phyloP scores from a whole-genome alignment of 2,329 filamentous ascomycete species.

The Zymoseptoria brevis region DNA sequence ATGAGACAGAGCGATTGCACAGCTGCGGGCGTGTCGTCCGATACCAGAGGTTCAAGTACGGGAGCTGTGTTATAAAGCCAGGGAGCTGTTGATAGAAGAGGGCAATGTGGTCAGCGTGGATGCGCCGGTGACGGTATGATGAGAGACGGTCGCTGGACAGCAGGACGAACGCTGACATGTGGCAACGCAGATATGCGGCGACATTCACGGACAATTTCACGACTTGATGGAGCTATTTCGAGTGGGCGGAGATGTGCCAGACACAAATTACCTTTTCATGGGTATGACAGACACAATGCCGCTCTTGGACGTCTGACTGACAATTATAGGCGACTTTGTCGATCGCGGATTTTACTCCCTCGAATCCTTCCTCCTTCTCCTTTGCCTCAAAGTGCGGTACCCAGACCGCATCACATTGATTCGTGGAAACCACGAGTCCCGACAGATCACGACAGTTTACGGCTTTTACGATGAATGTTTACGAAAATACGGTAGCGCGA shows the following conservation, averaged over 20 bases:
- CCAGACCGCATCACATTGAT: constrained; percentile 96
- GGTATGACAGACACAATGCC: constrained; percentile 44
- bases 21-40: constrained; percentile 88
- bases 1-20: constrained; percentile 73
- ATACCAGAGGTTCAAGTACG: constrained; percentile 94
- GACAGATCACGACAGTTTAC: constrained; percentile 95
- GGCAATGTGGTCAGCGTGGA: constrained; percentile 94
- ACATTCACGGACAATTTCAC: constrained; percentile 97
- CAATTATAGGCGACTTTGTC: constrained; percentile 75
- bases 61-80: constrained; percentile 93
- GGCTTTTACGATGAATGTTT: constrained; percentile 98
- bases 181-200: constrained; percentile 69
- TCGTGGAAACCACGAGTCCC: constrained; percentile 69
- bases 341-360: constrained; percentile 97
- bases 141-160: not conserved
- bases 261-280: constrained; percentile 97
- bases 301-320: not conserved
- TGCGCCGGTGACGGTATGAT: constrained; percentile 77
- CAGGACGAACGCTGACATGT: not conserved
- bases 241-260: constrained; percentile 92
- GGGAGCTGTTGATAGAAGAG: constrained; percentile 93
- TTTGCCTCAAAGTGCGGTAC: constrained; percentile 95
- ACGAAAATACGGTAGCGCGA: constrained; percentile 90
- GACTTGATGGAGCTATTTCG: constrained; percentile 99
- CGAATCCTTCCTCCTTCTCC: constrained; percentile 88